Evolutionary conservation across 495 filamentous ascomycete species (phyloP).

Genomic region (Penicillium salamii): DNA sequence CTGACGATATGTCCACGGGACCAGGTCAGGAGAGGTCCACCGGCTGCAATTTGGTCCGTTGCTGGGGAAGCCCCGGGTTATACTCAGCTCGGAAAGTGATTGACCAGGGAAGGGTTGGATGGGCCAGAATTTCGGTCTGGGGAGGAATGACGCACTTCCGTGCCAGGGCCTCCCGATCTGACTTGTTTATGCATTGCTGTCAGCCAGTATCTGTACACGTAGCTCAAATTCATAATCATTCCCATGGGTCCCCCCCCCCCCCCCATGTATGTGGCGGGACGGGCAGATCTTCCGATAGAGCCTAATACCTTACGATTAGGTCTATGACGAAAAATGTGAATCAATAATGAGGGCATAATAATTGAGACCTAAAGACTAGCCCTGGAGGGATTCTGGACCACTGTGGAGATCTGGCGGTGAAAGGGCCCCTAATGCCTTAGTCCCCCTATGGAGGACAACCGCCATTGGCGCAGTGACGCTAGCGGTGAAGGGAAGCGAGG

Average conservation of each 20-base stretch:
- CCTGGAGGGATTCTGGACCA: conserved; percentile 9
- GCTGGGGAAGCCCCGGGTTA: conserved; percentile 1
- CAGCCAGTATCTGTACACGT: neutral
- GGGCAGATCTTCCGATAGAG: conserved; percentile 6
- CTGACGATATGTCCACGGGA: conserved; percentile 3
- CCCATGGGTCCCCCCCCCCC: neutral
- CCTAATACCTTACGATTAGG: conserved; percentile 1
- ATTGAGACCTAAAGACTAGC: neutral
- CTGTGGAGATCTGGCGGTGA: conserved; percentile 10
- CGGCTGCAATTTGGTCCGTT: conserved; percentile 4
- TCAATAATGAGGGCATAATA: neutral
- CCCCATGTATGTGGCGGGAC: neutral
- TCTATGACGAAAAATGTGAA: neutral
- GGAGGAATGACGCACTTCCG: conserved; percentile 8
- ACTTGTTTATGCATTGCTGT: conserved; percentile 7
- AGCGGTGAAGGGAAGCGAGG: conserved; percentile 6
- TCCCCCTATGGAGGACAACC: neutral
- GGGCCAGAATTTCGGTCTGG: conserved; percentile 6
- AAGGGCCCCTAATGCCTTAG: neutral
- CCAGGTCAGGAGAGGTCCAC: neutral
- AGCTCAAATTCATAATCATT: conserved; percentile 1
- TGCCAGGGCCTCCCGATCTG: neutral
- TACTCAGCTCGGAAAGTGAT: conserved; percentile 8
- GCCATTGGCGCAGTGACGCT: conserved; percentile 7
- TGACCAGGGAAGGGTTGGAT: conserved; percentile 4